These are phyloP conservation scores for Graphilbum ipis-grandicollis DNA, from an alignment of 2,329 filamentous ascomycete species.

Conservation along the genomic window DNA sequence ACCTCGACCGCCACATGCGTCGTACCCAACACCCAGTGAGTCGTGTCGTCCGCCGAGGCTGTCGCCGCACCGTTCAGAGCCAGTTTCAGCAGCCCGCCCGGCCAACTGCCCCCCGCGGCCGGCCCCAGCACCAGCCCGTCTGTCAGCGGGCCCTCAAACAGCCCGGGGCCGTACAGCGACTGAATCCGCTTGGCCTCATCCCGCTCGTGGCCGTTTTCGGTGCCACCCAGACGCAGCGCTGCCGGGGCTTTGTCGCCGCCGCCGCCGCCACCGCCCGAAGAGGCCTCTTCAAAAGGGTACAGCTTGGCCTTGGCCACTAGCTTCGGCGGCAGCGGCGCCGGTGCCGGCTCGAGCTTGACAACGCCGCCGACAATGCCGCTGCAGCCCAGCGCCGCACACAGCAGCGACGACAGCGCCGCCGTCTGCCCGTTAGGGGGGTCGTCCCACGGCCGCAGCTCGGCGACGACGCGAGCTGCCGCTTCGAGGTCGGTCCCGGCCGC, in stretches of 20 bases:
- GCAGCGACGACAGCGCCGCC: slow-evolving; percentile 56
- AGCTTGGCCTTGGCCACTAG: slow-evolving; percentile 46
- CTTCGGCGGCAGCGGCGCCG: slow-evolving; percentile 44
- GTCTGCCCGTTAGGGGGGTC: slow-evolving; percentile 73
- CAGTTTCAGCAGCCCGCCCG: slow-evolving; percentile 71
- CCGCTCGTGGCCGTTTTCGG: slow-evolving; percentile 66
- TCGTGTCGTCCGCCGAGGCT: slow-evolving; percentile 8
- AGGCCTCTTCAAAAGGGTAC: slow-evolving; percentile 52
- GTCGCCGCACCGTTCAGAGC: slow-evolving; percentile 21
- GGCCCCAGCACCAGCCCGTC: slow-evolving; percentile 65
- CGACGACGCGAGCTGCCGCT: slow-evolving; percentile 49
- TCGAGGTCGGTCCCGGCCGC: slow-evolving; percentile 54
- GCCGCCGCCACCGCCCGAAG: background rate
- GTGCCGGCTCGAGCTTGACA: slow-evolving; percentile 71
- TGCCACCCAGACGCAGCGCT: slow-evolving; percentile 71
- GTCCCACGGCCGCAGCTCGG: slow-evolving; percentile 61
- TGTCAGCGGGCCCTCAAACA: slow-evolving; percentile 73
- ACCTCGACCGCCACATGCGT: slow-evolving; percentile 58
- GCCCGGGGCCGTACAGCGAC: slow-evolving; percentile 50
- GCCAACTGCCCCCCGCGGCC: slow-evolving; percentile 31
- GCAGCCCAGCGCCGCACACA: slow-evolving; percentile 59
- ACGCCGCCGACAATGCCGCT: slow-evolving; percentile 68
- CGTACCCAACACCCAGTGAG: slow-evolving; percentile 64
- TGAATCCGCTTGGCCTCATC: slow-evolving; percentile 63
- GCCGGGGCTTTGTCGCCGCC: slow-evolving; percentile 31